These are phyloP conservation scores for Thuidium tamariscinum DNA, from an alignment of 225 moss, liverwort and hornwort genomes.

Conservation along the genomic window DNA sequence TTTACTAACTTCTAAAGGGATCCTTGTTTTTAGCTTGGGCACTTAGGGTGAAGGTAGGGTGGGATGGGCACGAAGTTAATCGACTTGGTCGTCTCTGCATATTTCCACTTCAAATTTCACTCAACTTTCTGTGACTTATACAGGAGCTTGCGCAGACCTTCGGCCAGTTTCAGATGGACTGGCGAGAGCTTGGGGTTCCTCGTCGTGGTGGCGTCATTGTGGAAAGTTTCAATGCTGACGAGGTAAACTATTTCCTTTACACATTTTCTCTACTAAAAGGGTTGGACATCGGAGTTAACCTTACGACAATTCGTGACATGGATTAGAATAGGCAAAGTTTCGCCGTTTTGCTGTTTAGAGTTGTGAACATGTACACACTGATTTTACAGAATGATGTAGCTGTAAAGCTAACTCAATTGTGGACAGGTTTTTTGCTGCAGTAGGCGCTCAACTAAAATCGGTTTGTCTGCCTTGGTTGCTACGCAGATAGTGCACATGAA, in stretches of 20 bases:
- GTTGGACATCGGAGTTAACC: background rate
- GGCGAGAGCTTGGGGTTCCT: slow-evolving; percentile 82
- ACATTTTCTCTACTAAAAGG: background rate
- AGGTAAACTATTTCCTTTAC: slow-evolving; percentile 27
- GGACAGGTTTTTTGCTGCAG: background rate
- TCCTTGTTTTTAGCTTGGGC: background rate
- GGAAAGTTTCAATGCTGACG: slow-evolving; percentile 92
- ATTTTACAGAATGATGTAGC: background rate
- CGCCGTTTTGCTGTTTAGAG: background rate
- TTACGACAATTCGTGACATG: background rate
- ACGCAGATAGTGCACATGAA: slow-evolving; percentile 85
- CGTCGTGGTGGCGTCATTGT: slow-evolving; percentile 84
- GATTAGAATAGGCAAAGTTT: background rate
- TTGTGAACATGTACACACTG: background rate
- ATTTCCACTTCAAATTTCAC: background rate
- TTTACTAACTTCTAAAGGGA: too few relatives aligned
- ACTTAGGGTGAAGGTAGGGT: background rate
- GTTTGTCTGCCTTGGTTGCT: background rate
- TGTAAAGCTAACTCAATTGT: background rate
- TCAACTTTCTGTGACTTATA: background rate
- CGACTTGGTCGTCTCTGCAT: background rate
- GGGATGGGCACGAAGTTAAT: background rate
- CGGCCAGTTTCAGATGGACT: slow-evolving; percentile 86
- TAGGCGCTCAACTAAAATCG: background rate
- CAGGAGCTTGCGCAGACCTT: slow-evolving; percentile 93